Conservation (phyloP, 257 asterid genomes). For the Thymus mandschuricus region DNA sequence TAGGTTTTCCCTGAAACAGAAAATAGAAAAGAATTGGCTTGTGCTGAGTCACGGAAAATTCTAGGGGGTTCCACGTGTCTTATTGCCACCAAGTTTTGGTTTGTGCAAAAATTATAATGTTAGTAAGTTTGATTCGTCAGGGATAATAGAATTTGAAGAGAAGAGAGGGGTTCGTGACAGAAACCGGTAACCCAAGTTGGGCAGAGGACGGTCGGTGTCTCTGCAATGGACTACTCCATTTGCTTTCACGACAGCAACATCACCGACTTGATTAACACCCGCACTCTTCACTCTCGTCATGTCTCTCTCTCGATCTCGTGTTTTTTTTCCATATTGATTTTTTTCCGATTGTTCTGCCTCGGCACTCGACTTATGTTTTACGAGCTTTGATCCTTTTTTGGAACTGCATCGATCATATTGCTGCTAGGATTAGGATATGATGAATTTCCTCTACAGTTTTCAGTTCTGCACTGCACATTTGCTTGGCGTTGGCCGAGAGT, state of each 20-base stretch:
- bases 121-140: not conserved
- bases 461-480: no score
- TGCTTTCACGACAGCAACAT: constrained; percentile 86
- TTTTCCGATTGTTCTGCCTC: not conserved
- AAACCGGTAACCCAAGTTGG: not conserved
- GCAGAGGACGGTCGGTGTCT: not conserved
- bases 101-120: not conserved
- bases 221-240: constrained; percentile 29
- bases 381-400: constrained; percentile 13
- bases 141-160: not conserved
- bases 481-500: no score
- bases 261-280: constrained; percentile 69
- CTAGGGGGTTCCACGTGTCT: constrained; percentile 1
- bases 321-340: not conserved
- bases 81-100: not conserved
- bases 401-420: constrained; percentile 21
- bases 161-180: not conserved
- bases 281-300: constrained; percentile 36
- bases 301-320: constrained; percentile 15
- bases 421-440: constrained; percentile 13
- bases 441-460: not conserved
- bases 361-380: constrained; percentile 3
- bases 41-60: no score
- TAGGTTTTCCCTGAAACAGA: no score
- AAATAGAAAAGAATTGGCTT: no score